Conservation (phyloP, 2,329 filamentous ascomycete species). For the Thermoascus crustaceus region DNA sequence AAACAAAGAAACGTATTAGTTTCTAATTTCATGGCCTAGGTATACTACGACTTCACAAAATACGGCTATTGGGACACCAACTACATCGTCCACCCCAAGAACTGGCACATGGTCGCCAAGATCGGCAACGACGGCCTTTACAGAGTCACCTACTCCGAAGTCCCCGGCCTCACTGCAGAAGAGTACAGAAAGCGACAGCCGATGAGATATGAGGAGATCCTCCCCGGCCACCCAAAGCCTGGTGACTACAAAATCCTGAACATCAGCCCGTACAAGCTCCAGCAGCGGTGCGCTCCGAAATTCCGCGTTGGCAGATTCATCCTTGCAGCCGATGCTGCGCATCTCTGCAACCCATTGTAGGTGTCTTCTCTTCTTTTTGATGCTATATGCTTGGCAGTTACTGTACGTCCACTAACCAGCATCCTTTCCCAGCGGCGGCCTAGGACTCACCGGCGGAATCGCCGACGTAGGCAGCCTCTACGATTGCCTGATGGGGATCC, state of each 20-base stretch:
- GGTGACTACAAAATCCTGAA: constrained; percentile 49
- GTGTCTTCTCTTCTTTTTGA: constrained; percentile 6
- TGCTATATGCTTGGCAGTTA: not conserved
- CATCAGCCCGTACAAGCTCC: constrained; percentile 54
- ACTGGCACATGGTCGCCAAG: constrained; percentile 56
- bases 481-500: constrained; percentile 47
- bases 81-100: constrained; percentile 54
- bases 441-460: constrained; percentile 57
- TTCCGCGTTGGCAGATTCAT: constrained; percentile 52
- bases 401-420: constrained; percentile 20
- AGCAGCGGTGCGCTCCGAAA: constrained; percentile 50
- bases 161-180: constrained; percentile 44
- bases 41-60: constrained; percentile 53
- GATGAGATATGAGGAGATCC: constrained; percentile 48
- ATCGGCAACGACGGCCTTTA: constrained; percentile 54
- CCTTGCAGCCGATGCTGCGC: constrained; percentile 54
- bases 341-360: constrained; percentile 47
- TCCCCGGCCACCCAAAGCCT: constrained; percentile 53
- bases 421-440: constrained; percentile 47
- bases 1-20: not conserved
- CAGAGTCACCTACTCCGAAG: constrained; percentile 57
- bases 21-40: constrained; percentile 34
- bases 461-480: constrained; percentile 56
- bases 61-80: constrained; percentile 30
- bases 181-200: constrained; percentile 48